Evolutionary conservation across 2,329 filamentous ascomycete species (phyloP).

Genomic region (Pestalotiopsis sp.): DNA sequence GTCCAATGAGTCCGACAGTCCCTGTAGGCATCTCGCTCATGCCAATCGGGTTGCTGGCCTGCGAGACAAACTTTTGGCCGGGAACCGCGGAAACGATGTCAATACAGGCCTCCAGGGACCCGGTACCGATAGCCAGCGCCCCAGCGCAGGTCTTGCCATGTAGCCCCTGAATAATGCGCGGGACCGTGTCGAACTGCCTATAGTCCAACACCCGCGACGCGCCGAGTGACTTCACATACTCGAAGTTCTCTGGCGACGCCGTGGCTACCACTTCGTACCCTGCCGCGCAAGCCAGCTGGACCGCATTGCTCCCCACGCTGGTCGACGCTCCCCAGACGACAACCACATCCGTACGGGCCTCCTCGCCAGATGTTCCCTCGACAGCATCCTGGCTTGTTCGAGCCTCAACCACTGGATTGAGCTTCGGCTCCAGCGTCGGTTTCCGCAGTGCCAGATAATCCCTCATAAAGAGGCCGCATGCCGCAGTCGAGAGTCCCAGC

Average conservation of each 20-base stretch:
- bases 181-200: background rate
- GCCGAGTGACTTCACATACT: conserved; percentile 10
- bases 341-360: conserved; percentile 26
- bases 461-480: conserved; percentile 2
- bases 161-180: background rate
- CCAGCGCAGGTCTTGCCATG: conserved; percentile 1
- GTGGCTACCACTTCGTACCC: conserved; percentile 47
- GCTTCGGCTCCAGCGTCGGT: conserved; percentile 3
- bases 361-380: background rate
- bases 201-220: conserved; percentile 3
- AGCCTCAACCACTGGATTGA: conserved; percentile 12
- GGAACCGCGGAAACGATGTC: conserved; percentile 13
- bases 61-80: conserved; percentile 2
- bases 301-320: conserved; percentile 44
- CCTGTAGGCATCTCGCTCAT: background rate
- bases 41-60: background rate
- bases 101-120: background rate
- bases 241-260: conserved; percentile 26
- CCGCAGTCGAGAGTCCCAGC: conserved; percentile 7
- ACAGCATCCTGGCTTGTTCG: background rate
- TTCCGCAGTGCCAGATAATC: conserved; percentile 22
- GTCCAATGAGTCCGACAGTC: background rate
- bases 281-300: conserved; percentile 44
- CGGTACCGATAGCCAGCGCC: conserved; percentile 13
- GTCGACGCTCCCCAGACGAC: conserved; percentile 40